Percentiles rank a stretch among this genome's conserved stretches.
phyloP scores from a whole-genome alignment of 1,139 yeast species.

The Blastobotrys petasosporus region DNA sequence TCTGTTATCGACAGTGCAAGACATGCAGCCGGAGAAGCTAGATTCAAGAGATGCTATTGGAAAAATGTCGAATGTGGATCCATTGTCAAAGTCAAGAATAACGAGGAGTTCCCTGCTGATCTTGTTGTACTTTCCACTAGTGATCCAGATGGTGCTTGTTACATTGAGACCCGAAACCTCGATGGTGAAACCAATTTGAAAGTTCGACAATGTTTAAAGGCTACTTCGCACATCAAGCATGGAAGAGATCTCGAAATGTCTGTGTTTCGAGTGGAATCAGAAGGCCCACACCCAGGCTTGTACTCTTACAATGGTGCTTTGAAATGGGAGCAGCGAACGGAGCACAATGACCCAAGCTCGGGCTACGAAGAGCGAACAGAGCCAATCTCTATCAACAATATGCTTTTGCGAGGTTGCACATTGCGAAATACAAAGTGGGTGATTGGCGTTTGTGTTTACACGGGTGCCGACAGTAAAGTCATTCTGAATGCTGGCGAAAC shows the following conservation, averaged over 20 bases:
- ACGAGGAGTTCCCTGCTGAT: conserved; percentile 95
- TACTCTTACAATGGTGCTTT: conserved; percentile 77
- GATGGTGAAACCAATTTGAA: conserved; percentile 97
- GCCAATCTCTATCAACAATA: conserved; percentile 69
- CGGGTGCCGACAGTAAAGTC: conserved; percentile 88
- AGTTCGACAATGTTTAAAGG: conserved; percentile 62
- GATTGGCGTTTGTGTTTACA: conserved; percentile 84
- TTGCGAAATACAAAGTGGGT: conserved; percentile 91
- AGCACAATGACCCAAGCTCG: conserved; percentile 13
- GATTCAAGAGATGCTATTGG: conserved; percentile 71
- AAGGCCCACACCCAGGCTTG: conserved; percentile 80
- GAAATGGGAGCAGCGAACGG: conserved; percentile 41
- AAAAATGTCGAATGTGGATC: conserved; percentile 87
- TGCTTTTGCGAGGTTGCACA: conserved; percentile 82
- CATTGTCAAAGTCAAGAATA: conserved; percentile 70
- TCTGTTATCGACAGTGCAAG: conserved; percentile 33
- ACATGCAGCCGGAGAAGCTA: conserved; percentile 32
- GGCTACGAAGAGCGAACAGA: conserved; percentile 37
- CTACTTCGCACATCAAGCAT: conserved; percentile 59
- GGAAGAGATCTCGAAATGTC: conserved; percentile 66
- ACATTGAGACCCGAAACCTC: conserved; percentile 85
- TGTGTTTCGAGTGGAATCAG: conserved; percentile 79
- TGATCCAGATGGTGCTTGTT: conserved; percentile 86
- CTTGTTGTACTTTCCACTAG: conserved; percentile 72
- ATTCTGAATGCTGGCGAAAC: conserved; percentile 92